A percentile compares a stretch with the other conserved stretches of the same genome.
These are phyloP conservation scores for Sisymbrium altissimum DNA, from an alignment of 345 rosid genomes.

Conservation along the genomic window DNA sequence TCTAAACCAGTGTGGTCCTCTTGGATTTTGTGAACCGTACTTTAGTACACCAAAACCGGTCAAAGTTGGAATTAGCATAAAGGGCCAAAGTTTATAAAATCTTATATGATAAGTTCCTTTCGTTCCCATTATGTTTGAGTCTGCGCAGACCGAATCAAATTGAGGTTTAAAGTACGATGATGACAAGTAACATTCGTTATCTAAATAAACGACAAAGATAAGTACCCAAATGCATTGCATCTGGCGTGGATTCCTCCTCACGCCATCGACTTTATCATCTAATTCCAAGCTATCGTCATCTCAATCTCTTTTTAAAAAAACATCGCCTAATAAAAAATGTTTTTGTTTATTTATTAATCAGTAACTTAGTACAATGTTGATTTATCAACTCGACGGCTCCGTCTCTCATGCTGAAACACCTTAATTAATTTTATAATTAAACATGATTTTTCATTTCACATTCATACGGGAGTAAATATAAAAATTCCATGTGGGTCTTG, in stretches of 20 bases:
- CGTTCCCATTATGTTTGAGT: constrained; percentile 1
- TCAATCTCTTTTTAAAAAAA: constrained; percentile 4
- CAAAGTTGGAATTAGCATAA: not conserved
- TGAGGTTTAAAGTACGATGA: constrained; percentile 20
- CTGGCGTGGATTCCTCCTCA: constrained; percentile 25
- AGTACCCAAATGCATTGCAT: constrained; percentile 28
- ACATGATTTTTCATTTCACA: constrained; percentile 21
- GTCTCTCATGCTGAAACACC: constrained; percentile 18
- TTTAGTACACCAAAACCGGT: constrained; percentile 17
- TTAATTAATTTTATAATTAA: constrained; percentile 18
- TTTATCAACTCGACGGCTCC: constrained; percentile 6
- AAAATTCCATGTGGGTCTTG: constrained; percentile 9
- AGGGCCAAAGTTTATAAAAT: not conserved
- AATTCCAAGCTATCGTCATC: constrained; percentile 18
- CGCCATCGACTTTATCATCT: constrained; percentile 24
- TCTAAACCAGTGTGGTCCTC: not conserved
- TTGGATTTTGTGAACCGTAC: not conserved
- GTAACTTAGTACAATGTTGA: constrained; percentile 5
- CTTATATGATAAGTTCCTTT: not conserved
- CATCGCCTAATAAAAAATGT: too few relatives aligned
- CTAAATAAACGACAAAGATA: constrained; percentile 22
- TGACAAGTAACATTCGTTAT: constrained; percentile 31
- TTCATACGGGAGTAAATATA: constrained; percentile 13
- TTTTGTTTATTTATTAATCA: constrained; percentile 18
- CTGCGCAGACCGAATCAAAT: constrained; percentile 30